A percentile compares a stretch with the other conserved stretches of the same genome.
Conservation (phyloP, 257 asterid genomes). For the Lycium barbarum region DNA sequence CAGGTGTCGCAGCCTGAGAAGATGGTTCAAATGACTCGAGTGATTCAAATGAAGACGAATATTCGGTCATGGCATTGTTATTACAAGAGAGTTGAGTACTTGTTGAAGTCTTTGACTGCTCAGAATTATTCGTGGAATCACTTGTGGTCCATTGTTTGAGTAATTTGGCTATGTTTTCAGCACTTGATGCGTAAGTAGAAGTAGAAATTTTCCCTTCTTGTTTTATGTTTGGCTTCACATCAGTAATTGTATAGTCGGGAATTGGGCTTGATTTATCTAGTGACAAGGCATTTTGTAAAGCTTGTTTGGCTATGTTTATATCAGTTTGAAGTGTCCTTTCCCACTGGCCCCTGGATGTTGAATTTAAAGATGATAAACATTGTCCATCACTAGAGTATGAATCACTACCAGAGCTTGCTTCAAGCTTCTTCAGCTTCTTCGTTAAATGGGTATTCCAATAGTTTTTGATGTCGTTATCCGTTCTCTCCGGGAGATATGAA, state of each 20-base stretch:
- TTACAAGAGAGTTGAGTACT: constrained; percentile 50
- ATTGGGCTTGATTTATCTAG: constrained; percentile 37
- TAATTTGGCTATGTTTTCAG: constrained; percentile 78
- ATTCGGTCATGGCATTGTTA: constrained; percentile 30
- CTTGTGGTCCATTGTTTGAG: constrained; percentile 68
- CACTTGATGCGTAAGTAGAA: constrained; percentile 72
- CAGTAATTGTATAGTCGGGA: constrained; percentile 22
- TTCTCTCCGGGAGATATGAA: constrained; percentile 91
- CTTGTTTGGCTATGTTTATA: constrained; percentile 86
- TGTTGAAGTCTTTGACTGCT: constrained; percentile 49
- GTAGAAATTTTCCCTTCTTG: constrained; percentile 27
- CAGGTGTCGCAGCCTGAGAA: constrained; percentile 58
- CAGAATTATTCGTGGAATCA: constrained; percentile 36
- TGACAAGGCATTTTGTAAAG: constrained; percentile 77
- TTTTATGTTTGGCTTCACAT: constrained; percentile 18
- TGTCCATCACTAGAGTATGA: background rate
- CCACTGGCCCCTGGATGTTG: constrained; percentile 84
- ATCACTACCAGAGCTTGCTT: constrained; percentile 8
- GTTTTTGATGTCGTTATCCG: constrained; percentile 93
- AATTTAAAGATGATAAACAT: constrained; percentile 39
- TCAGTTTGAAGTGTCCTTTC: constrained; percentile 80
- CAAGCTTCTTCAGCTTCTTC: constrained; percentile 70
- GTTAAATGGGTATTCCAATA: constrained; percentile 96
- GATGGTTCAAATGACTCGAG: constrained; percentile 58
- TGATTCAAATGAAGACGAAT: constrained; percentile 34